These are phyloP conservation scores for Fusarium luffae DNA, from an alignment of 2,329 filamentous ascomycete genomes.

Conservation along the genomic window DNA sequence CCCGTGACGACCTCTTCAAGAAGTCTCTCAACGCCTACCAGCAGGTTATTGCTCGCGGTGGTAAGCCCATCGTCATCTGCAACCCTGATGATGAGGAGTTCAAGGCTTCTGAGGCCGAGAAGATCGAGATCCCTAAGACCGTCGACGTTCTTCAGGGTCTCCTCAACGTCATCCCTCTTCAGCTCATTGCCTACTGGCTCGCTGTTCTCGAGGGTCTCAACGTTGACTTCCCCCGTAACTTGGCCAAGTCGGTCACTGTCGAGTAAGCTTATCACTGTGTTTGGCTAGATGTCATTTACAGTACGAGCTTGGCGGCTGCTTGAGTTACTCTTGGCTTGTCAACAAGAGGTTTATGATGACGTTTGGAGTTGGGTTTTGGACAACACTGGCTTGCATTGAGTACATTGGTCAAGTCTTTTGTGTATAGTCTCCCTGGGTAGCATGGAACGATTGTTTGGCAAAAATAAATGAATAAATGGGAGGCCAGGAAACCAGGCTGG, in stretches of 20 bases:
- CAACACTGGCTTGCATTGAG: slow-evolving; percentile 43
- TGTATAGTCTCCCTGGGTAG: slow-evolving; percentile 42
- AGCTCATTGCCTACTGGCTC: slow-evolving; percentile 99
- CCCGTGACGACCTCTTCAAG: slow-evolving; percentile 93
- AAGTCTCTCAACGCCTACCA: slow-evolving; percentile 99
- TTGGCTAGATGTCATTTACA: slow-evolving; percentile 32
- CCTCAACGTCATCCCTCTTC: slow-evolving; percentile 95
- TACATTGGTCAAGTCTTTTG: slow-evolving; percentile 37
- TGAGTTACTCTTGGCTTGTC: slow-evolving; percentile 34
- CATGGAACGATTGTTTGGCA: slow-evolving; percentile 35
- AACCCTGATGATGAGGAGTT: slow-evolving; percentile 92
- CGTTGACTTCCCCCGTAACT: slow-evolving; percentile 97
- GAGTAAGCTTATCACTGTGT: slow-evolving; percentile 71
- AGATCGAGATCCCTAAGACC: slow-evolving; percentile 96
- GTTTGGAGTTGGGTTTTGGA: slow-evolving; percentile 46
- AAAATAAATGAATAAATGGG: slow-evolving; percentile 39
- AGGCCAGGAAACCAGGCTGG: slow-evolving; percentile 39
- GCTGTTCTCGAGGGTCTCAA: slow-evolving; percentile 96
- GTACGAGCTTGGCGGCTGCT: slow-evolving; percentile 36
- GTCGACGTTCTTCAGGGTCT: slow-evolving; percentile 96
- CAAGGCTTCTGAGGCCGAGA: slow-evolving; percentile 86
- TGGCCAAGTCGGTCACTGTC: slow-evolving; percentile 98
- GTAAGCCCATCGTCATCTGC: slow-evolving; percentile 98
- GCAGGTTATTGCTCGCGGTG: slow-evolving; percentile 95
- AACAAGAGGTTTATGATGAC: slow-evolving; percentile 42